A percentile compares a stretch with the other conserved stretches of the same genome.
These are phyloP conservation scores for Argentina anserina DNA, from an alignment of 306 rosid genomes.

Conservation along the genomic window DNA sequence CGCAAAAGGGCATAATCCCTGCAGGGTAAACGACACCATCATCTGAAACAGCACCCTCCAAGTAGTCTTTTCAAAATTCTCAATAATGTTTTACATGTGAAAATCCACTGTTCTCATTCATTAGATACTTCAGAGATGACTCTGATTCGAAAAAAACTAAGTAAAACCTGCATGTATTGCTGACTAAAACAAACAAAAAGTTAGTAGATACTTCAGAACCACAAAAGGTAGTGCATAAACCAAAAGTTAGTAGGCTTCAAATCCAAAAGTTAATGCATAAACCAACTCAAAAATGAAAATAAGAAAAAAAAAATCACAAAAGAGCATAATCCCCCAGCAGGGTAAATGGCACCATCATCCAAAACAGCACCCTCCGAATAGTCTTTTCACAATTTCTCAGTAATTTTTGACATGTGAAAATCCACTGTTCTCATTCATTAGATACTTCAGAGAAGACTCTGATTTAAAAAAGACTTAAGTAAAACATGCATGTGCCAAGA, in stretches of 20 bases:
- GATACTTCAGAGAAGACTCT: not conserved
- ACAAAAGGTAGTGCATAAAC: too few relatives aligned
- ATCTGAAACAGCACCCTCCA: not conserved
- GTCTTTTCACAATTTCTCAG: not conserved
- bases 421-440: not conserved
- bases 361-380: not conserved
- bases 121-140: not conserved
- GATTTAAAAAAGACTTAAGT: not conserved
- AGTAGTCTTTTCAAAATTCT: not conserved
- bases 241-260: too few relatives aligned
- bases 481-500: not conserved
- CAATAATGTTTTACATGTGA: not conserved
- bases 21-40: not conserved
- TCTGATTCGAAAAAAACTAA: not conserved
- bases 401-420: not conserved
- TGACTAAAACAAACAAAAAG: not conserved
- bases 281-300: not conserved
- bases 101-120: not conserved
- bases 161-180: not conserved
- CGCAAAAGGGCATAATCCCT: not conserved
- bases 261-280: not conserved
- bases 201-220: too few relatives aligned
- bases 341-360: not conserved
- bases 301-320: not conserved
- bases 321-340: not conserved